A percentile compares a stretch with the other conserved stretches of the same genome.
phyloP scores from a whole-genome alignment of 305 asterid species.

The Plantago coronopus region DNA sequence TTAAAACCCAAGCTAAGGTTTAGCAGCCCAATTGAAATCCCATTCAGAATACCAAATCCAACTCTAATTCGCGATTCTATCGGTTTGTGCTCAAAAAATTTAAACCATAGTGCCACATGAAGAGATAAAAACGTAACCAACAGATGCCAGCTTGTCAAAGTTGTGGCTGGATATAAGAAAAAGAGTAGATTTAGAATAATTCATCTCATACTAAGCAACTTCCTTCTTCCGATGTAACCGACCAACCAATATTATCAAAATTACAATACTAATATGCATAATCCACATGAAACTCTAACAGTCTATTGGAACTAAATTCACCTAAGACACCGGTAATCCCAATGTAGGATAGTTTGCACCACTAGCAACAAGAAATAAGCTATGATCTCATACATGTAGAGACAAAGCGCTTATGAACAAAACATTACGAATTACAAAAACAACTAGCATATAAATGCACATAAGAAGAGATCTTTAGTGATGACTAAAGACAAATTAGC shows the following conservation, averaged over 20 bases:
- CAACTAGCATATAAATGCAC: neutral
- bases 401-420: too few relatives aligned
- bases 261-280: too few relatives aligned
- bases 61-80: constrained; percentile 52
- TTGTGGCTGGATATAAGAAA: constrained; percentile 38
- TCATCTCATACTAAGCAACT: constrained; percentile 3
- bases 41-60: constrained; percentile 55
- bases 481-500: neutral
- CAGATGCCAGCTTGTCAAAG: constrained; percentile 95
- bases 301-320: too few relatives aligned
- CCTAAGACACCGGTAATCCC: too few relatives aligned
- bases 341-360: too few relatives aligned
- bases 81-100: constrained; percentile 86
- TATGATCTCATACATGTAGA: too few relatives aligned
- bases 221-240: neutral
- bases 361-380: too few relatives aligned
- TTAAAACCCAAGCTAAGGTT: constrained; percentile 95
- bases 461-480: neutral
- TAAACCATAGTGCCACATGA: constrained; percentile 49
- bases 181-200: constrained; percentile 11
- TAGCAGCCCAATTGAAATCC: constrained; percentile 57
- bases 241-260: neutral
- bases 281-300: too few relatives aligned
- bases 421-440: too few relatives aligned
- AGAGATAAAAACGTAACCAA: constrained; percentile 54